These are phyloP conservation scores for Diversispora eburnea DNA, from an alignment of 192 early-diverging fungal species.

Conservation along the genomic window DNA sequence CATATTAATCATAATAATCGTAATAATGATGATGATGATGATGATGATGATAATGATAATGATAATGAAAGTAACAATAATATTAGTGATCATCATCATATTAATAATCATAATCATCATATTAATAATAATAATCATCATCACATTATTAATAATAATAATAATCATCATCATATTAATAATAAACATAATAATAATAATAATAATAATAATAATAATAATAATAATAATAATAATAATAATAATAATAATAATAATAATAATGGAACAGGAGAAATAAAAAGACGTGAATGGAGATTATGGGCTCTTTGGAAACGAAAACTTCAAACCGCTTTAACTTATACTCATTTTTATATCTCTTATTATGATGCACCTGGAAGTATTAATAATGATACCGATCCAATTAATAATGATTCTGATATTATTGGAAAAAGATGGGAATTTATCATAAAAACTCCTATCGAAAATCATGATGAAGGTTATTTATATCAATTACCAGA, in stretches of 20 bases:
- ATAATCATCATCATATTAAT: too few relatives aligned
- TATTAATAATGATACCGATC: neutral
- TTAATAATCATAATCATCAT: too few relatives aligned
- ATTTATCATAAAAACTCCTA: neutral
- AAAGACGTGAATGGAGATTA: neutral
- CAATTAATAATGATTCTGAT: neutral
- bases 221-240: too few relatives aligned
- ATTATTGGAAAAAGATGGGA: neutral
- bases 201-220: too few relatives aligned
- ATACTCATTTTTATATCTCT: neutral
- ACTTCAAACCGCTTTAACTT: neutral
- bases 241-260: neutral
- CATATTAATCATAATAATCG: too few relatives aligned
- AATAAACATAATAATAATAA: too few relatives aligned
- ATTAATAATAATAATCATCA: too few relatives aligned
- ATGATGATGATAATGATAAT: too few relatives aligned
- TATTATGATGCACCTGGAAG: neutral
- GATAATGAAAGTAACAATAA: too few relatives aligned
- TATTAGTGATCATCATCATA: too few relatives aligned
- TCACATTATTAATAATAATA: too few relatives aligned
- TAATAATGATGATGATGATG: too few relatives aligned
- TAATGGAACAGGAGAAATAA: neutral
- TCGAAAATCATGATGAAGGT: neutral
- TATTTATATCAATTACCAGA: neutral
- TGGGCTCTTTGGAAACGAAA: neutral